phyloP scores from a whole-genome alignment of 2,329 filamentous ascomycete genomes.

The Delphinella strobiligena region DNA sequence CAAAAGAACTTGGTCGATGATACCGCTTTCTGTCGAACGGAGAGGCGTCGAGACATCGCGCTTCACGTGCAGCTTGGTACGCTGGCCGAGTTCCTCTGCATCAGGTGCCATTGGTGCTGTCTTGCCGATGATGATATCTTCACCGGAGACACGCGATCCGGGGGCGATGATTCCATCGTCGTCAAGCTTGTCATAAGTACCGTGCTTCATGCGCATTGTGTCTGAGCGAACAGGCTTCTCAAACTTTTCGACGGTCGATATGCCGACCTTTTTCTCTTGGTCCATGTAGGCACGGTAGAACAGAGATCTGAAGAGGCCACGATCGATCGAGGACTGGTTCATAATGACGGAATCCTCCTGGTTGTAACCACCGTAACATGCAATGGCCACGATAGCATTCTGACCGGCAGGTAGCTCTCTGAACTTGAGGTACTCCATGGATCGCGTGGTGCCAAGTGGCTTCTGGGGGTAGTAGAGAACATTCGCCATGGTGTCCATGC shows the following conservation, averaged over 20 bases:
- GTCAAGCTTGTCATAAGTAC: constrained; percentile 66
- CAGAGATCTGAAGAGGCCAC: constrained; percentile 89
- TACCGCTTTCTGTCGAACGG: constrained; percentile 90
- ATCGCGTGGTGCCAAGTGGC: constrained; percentile 85
- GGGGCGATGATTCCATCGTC: constrained; percentile 91
- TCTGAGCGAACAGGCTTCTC: constrained; percentile 87
- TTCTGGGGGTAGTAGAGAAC: constrained; percentile 99
- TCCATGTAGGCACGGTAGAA: constrained; percentile 98
- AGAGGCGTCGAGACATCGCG: constrained; percentile 92
- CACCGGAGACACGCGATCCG: constrained; percentile 86
- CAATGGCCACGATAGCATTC: constrained; percentile 96
- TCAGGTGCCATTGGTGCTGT: constrained; percentile 90
- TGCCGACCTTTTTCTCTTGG: constrained; percentile 89
- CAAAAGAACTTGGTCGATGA: constrained; percentile 84
- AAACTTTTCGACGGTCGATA: constrained; percentile 85
- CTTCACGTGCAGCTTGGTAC: constrained; percentile 81
- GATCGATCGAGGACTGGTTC: constrained; percentile 99
- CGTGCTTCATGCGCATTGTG: constrained; percentile 80
- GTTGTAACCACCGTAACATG: constrained; percentile 96
- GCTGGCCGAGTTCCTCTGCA: constrained; percentile 83
- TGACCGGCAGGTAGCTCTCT: constrained; percentile 91
- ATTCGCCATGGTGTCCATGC: constrained; percentile 99
- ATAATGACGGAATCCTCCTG: constrained; percentile 99
- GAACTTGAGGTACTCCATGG: constrained; percentile 99
- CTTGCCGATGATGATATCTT: constrained; percentile 98